Evolutionary conservation across 345 rosid species (phyloP).

Genomic region (Gossypium arboreum): DNA sequence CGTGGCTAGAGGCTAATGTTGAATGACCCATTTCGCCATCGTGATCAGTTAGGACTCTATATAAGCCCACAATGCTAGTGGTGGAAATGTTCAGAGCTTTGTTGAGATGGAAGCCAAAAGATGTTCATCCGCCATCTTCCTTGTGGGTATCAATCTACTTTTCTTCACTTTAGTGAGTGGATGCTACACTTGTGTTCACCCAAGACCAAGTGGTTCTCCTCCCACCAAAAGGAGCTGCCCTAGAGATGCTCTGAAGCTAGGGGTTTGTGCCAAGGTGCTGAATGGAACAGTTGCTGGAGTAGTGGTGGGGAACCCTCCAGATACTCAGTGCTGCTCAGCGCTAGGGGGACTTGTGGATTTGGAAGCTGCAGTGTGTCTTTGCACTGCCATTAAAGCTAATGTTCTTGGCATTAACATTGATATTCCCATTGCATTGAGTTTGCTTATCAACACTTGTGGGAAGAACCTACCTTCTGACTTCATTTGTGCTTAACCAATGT

Average conservation of each 20-base stretch:
- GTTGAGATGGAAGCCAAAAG: constrained; percentile 31
- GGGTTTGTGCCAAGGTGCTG: constrained; percentile 60
- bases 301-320: constrained; percentile 55
- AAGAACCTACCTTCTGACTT: constrained; percentile 68
- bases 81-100: neutral
- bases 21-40: neutral
- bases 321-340: constrained; percentile 59
- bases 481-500: constrained; percentile 40
- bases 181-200: constrained; percentile 47
- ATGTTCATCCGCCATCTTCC: constrained; percentile 25
- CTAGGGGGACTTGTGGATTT: constrained; percentile 57
- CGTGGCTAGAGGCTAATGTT: neutral
- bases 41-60: neutral
- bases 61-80: neutral
- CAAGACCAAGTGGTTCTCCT: constrained; percentile 32
- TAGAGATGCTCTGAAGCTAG: constrained; percentile 54
- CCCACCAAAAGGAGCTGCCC: constrained; percentile 44
- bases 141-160: constrained; percentile 33
- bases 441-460: constrained; percentile 69
- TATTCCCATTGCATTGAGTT: constrained; percentile 58
- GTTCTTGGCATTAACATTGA: constrained; percentile 56
- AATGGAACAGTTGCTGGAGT: constrained; percentile 41
- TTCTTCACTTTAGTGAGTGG: constrained; percentile 40
- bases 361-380: constrained; percentile 65
- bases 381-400: constrained; percentile 75